Conservation (phyloP, 148 eudicot species). For the Silene uniflora region DNA sequence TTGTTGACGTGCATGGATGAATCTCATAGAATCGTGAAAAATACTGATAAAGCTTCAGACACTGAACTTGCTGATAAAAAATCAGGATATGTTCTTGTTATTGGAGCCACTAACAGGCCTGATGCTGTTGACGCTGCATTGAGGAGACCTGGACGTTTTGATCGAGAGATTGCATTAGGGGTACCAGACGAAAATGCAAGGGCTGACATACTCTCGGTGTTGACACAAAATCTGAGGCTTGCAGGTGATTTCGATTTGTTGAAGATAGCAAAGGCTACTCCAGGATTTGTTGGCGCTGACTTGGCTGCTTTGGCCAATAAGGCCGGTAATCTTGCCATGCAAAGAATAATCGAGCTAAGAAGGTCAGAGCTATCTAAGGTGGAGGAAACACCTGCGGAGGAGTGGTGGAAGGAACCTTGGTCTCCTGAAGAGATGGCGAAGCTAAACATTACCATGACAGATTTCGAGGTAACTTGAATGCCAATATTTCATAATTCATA, state of each 20-base stretch:
- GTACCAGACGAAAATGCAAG: constrained; percentile 89
- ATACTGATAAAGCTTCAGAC: constrained; percentile 24
- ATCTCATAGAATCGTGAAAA: constrained; percentile 41
- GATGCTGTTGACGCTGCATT: constrained; percentile 87
- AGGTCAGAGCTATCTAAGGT: constrained; percentile 38
- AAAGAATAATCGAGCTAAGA: constrained; percentile 59
- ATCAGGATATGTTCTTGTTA: constrained; percentile 64
- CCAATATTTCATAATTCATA: constrained; percentile 35
- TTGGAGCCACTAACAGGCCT: constrained; percentile 93
- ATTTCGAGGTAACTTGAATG: constrained; percentile 65
- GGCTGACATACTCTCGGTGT: constrained; percentile 60
- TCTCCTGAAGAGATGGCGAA: constrained; percentile 57
- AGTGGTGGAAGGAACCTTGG: constrained; percentile 74
- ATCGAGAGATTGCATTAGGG: constrained; percentile 68
- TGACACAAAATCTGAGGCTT: constrained; percentile 54
- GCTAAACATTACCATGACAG: constrained; percentile 59
- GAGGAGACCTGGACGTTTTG: constrained; percentile 88
- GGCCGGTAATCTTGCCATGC: constrained; percentile 89
- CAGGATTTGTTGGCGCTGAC: constrained; percentile 96
- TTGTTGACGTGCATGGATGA: constrained; percentile 95
- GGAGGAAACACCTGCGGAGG: constrained; percentile 35
- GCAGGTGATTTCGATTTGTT: constrained; percentile 66
- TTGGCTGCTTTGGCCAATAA: constrained; percentile 62
- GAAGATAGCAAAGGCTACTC: constrained; percentile 76
- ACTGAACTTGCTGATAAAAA: constrained; percentile 19